Evolutionary conservation across 202 grass and related monocot genomes (phyloP), one percentile per base, ranked within the genome.

Genomic region (Miscanthus sacchariflorus): DNA sequence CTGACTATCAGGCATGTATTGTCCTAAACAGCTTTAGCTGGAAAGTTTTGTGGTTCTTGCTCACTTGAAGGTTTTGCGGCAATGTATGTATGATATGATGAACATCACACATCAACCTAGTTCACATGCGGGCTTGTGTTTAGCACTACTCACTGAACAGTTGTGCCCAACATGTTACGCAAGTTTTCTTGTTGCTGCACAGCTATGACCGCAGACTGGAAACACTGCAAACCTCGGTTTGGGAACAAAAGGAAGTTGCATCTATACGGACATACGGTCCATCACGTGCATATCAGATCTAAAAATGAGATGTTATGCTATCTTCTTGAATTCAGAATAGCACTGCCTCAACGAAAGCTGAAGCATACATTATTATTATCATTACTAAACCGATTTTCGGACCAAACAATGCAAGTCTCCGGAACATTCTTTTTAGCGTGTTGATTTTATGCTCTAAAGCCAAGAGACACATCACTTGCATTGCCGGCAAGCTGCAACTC

Each of bases 1-100:
- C 94, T 99, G 30, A 96, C 97, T 28, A 96, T 99, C 59, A 84
- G 94, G 9, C 82, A n/a, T 38, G 90, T 99, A 35, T 44, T 90
- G 44, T 36, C 79, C 7, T 91, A 38, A 88, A 46, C 44, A 77
- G 36, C 1, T 56, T 50, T 19, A 52, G 50, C 18, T 73, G 23
- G 17, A 4, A 73, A 33, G 14, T 76, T 30, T 6, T 76, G 14
- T 74, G 23, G 24, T 14, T 5, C 24, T 14, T 49, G 42, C 71
- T 46, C 71, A 45, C 10, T 45, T 5, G 2, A 24, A 73, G 12
- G 56, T 75, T 75, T 50, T 9, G 12, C 12, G 43, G 13, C 72
- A 4, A 14, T n/a, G 70, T 7, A 14, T n/a, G 70, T 7, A 54
- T 54, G 50, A 54, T 54, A 54, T 54, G 15, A 54, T 54, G 50